Conservation (phyloP, 2,329 filamentous ascomycete genomes). For the Cladosporium oxysporum region DNA sequence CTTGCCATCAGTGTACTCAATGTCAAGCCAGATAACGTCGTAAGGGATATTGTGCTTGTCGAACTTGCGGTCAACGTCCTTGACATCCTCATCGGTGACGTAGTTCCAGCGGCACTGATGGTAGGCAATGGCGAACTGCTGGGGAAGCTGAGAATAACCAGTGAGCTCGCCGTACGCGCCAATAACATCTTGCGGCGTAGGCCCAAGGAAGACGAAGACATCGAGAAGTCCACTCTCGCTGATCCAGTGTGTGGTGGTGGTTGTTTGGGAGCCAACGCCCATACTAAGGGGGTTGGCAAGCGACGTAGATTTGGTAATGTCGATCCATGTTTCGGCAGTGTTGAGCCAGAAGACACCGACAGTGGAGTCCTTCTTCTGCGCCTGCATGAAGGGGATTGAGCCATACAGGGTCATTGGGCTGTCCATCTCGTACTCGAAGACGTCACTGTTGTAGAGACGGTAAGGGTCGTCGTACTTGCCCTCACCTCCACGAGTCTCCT, state of each 20-base stretch:
- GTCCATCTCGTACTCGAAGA: conserved; percentile 96
- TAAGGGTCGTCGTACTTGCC: conserved; percentile 88
- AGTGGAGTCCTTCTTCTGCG: conserved; percentile 87
- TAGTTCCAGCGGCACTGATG: conserved; percentile 99
- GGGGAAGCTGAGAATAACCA: conserved; percentile 85
- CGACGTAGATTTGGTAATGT: conserved; percentile 79
- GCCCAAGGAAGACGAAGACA: conserved; percentile 91
- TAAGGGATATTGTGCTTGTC: conserved; percentile 95
- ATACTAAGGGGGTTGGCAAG: conserved; percentile 75
- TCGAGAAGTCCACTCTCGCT: conserved; percentile 89
- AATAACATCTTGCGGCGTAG: conserved; percentile 78
- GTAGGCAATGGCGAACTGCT: conserved; percentile 89
- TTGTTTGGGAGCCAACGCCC: conserved; percentile 66
- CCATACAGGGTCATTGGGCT: conserved; percentile 99
- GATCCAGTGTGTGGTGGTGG: conserved; percentile 93
- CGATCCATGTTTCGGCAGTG: conserved; percentile 94
- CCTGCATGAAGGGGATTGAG: conserved; percentile 97
- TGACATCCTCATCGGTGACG: conserved; percentile 93
- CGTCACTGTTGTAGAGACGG: conserved; percentile 91
- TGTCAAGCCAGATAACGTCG: conserved; percentile 98
- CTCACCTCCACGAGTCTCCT: conserved; percentile 84
- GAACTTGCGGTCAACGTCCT: conserved; percentile 93
- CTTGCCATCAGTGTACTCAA: conserved; percentile 95
- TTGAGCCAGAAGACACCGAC: conserved; percentile 98
- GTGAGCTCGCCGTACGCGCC: conserved; percentile 86